A percentile compares a stretch with the other conserved stretches of the same genome.
Conservation (phyloP, 495 filamentous ascomycete genomes). For the Penicillium bialowiezense region DNA sequence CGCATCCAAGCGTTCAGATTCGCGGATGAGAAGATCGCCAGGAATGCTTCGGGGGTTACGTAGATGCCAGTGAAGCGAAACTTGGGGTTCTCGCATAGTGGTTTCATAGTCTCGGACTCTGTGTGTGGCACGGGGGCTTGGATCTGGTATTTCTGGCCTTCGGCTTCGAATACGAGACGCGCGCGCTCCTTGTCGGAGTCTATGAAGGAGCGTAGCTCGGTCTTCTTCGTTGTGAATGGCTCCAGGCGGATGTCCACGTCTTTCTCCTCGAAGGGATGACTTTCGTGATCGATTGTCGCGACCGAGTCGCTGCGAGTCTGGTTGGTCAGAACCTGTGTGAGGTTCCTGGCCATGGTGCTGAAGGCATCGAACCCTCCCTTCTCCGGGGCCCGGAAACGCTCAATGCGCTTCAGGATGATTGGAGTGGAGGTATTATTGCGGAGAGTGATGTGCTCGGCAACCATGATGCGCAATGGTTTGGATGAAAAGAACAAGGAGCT, state of each 20-base stretch:
- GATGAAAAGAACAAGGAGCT: neutral
- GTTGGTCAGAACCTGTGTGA: slow-evolving; percentile 50
- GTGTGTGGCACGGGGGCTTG: slow-evolving; percentile 56
- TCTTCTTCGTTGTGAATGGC: slow-evolving; percentile 56
- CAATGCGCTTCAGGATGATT: slow-evolving; percentile 69
- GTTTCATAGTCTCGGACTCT: slow-evolving; percentile 54
- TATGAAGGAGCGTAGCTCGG: slow-evolving; percentile 48
- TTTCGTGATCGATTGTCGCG: slow-evolving; percentile 46
- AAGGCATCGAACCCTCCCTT: slow-evolving; percentile 38
- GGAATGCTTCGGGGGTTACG: slow-evolving; percentile 56
- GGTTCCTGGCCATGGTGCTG: slow-evolving; percentile 41
- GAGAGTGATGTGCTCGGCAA: slow-evolving; percentile 60
- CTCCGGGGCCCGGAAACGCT: slow-evolving; percentile 62
- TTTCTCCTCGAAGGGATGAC: slow-evolving; percentile 52
- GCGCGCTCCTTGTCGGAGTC: slow-evolving; percentile 51
- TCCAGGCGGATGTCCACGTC: slow-evolving; percentile 55
- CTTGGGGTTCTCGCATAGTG: slow-evolving; percentile 52
- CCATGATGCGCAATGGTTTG: slow-evolving; percentile 28
- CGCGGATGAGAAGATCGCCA: slow-evolving; percentile 75
- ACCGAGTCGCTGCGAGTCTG: slow-evolving; percentile 37
- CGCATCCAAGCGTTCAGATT: slow-evolving; percentile 79
- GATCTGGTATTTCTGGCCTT: slow-evolving; percentile 59
- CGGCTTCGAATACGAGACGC: slow-evolving; percentile 60
- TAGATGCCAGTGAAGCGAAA: slow-evolving; percentile 72
- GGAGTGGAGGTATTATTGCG: slow-evolving; percentile 81